Evolutionary conservation across 306 rosid species (phyloP).

Genomic region (Lablab purpureus): DNA sequence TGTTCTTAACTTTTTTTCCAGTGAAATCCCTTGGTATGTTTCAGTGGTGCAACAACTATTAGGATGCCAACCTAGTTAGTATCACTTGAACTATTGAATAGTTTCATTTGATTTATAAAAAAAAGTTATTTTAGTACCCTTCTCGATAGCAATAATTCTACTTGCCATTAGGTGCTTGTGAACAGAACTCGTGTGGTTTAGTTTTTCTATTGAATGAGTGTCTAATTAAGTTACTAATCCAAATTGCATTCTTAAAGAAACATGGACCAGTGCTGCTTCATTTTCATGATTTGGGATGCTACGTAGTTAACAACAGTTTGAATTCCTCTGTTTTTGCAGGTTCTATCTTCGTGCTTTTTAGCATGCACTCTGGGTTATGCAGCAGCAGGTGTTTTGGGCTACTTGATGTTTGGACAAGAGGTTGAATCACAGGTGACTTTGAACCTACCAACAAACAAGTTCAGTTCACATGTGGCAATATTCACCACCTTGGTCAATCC

Average conservation of each 20-base stretch:
- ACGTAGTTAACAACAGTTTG: background rate
- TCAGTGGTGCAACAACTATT: too few species aligned
- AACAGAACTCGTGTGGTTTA: background rate
- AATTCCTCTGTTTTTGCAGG: conserved; percentile 51
- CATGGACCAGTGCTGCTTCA: background rate
- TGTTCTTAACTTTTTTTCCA: too few species aligned
- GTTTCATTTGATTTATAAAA: too few species aligned
- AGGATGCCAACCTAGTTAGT: too few species aligned
- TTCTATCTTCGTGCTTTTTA: conserved; percentile 61
- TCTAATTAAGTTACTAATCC: background rate
- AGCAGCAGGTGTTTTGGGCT: conserved; percentile 69
- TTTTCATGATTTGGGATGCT: background rate
- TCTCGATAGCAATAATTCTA: background rate
- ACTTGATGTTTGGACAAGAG: conserved; percentile 71
- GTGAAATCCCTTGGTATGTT: too few species aligned
- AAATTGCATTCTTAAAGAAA: background rate
- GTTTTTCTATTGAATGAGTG: background rate
- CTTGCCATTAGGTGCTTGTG: background rate
- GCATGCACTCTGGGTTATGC: conserved; percentile 71
- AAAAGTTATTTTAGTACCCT: too few species aligned
- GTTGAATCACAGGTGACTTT: conserved; percentile 73
- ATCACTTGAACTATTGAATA: too few species aligned
- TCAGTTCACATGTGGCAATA: conserved; percentile 70
- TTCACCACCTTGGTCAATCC: conserved; percentile 78
- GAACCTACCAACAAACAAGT: conserved; percentile 64